Evolutionary conservation across 2,329 filamentous ascomycete genomes (phyloP).

Genomic region (Botrytis fragariae): DNA sequence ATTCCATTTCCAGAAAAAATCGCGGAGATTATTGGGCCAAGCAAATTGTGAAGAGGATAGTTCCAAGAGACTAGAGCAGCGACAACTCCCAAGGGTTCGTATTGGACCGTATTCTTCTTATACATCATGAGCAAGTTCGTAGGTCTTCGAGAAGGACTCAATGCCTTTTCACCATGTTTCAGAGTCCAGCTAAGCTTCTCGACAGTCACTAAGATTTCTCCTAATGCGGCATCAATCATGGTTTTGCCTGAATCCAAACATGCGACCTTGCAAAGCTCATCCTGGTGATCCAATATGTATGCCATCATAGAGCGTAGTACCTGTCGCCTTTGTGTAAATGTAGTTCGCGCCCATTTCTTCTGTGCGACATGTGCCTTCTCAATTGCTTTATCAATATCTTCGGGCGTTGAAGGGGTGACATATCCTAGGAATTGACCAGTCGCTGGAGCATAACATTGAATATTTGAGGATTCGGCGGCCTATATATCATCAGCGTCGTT

Average conservation of each 20-base stretch:
- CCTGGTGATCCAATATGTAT: conserved; percentile 84
- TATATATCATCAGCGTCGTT: conserved; percentile 33
- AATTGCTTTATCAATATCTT: conserved; percentile 77
- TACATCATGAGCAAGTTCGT: conserved; percentile 94
- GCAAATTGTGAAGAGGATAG: conserved; percentile 92
- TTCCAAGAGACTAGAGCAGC: conserved; percentile 96
- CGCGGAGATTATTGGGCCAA: conserved; percentile 85
- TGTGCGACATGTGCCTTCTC: conserved; percentile 73
- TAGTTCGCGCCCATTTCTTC: conserved; percentile 71
- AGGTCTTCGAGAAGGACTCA: conserved; percentile 69
- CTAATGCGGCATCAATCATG: conserved; percentile 87
- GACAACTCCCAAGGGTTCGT: conserved; percentile 91
- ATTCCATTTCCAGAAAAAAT: conserved; percentile 91
- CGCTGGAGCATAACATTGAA: conserved; percentile 86
- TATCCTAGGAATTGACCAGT: conserved; percentile 80
- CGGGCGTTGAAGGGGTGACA: conserved; percentile 72
- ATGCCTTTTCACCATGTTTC: conserved; percentile 78
- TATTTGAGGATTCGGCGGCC: conserved; percentile 61
- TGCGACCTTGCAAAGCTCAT: conserved; percentile 78
- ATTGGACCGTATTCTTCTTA: conserved; percentile 86
- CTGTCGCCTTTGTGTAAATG: conserved; percentile 71
- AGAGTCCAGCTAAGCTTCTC: conserved; percentile 97
- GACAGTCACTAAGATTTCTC: conserved; percentile 88
- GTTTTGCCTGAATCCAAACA: conserved; percentile 96
- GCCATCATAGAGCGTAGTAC: conserved; percentile 80